phyloP scores from a whole-genome alignment of 129 eudicot species.

The Helianthus annuus region HanXRQr2.0-SUNRISE NC_035433.2:141977601-141978100 shows the following conservation, averaged over 20 bases:
- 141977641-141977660: background rate
- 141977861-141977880: background rate
- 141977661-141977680: background rate
- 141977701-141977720: background rate
- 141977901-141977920: slow-evolving; percentile 5
- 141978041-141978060: slow-evolving; percentile 85
- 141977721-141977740: background rate
- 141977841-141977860: background rate
- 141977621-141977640: slow-evolving; percentile 3
- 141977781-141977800: background rate
- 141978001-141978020: slow-evolving; percentile 84
- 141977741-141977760: background rate
- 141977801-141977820: background rate
- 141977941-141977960: background rate
- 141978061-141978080: slow-evolving; percentile 80
- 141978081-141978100: slow-evolving; percentile 84
- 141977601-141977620: background rate
- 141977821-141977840: background rate
- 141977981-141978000: slow-evolving; percentile 51
- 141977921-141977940: background rate
- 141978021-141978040: slow-evolving; percentile 85
- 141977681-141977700: background rate
- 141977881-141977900: background rate
- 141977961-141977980: background rate
- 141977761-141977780: slow-evolving; percentile 2